phyloP scores from a whole-genome alignment of 1,139 yeast species.

The Taiozyma sp. region DNA sequence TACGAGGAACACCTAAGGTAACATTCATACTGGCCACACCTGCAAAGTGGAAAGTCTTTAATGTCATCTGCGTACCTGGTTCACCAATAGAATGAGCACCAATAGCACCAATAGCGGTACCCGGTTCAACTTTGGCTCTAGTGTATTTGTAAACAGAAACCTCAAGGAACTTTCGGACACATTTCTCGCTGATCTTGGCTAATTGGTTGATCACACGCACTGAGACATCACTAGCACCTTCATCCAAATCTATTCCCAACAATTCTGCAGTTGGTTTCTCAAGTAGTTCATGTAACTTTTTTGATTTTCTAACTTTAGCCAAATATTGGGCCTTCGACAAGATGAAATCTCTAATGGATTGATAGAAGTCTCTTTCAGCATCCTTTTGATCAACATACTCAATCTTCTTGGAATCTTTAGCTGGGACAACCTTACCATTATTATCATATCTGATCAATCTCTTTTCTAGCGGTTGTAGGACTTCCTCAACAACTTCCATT shows the following conservation, averaged over 20 bases:
- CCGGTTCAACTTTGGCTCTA: constrained; percentile 95
- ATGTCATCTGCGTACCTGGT: constrained; percentile 99
- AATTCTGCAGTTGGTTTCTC: constrained; percentile 40
- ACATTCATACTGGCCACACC: constrained; percentile 99
- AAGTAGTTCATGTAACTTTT: constrained; percentile 40
- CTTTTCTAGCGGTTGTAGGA: constrained; percentile 57
- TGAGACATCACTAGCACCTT: constrained; percentile 27
- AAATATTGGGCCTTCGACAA: constrained; percentile 49
- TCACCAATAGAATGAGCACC: constrained; percentile 99
- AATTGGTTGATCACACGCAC: constrained; percentile 64
- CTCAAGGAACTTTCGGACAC: constrained; percentile 64
- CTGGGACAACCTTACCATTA: constrained; percentile 49
- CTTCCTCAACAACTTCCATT: constrained; percentile 44
- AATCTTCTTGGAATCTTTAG: constrained; percentile 38
- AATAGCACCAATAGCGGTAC: constrained; percentile 98
- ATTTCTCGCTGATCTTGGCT: constrained; percentile 56
- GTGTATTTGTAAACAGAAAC: constrained; percentile 80
- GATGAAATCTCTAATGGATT: constrained; percentile 63
- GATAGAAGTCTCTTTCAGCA: constrained; percentile 80
- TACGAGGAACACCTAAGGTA: constrained; percentile 98
- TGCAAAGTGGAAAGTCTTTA: constrained; percentile 98
- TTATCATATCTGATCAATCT: constrained; percentile 65
- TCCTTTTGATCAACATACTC: constrained; percentile 76
- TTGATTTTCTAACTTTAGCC: constrained; percentile 50
- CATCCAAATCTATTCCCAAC: constrained; percentile 43